Evolutionary conservation across 306 rosid genomes (phyloP).

Genomic region (Ochetophila trinervis): DNA sequence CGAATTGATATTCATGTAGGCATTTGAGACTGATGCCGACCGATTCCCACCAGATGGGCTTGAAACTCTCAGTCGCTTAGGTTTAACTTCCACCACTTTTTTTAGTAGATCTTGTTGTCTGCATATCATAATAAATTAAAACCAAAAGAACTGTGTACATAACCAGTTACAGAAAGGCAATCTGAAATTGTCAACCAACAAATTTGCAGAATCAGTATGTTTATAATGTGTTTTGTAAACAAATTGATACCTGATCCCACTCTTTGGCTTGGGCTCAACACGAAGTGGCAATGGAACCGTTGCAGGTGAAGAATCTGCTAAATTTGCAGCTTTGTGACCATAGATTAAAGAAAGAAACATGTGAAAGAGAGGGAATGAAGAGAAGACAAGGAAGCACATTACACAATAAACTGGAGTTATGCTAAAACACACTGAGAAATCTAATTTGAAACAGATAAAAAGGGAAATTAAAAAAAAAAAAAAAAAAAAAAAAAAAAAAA

Average conservation of each 20-base stretch:
- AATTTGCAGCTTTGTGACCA: constrained; percentile 76
- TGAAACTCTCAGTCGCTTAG: constrained; percentile 65
- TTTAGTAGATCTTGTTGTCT: constrained; percentile 91
- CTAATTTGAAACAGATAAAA: background rate
- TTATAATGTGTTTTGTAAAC: background rate
- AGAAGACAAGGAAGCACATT: no score
- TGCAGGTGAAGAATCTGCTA: constrained; percentile 90
- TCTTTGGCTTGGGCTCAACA: constrained; percentile 92
- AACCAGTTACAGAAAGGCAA: background rate
- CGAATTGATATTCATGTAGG: constrained; percentile 20
- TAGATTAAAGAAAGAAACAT: constrained; percentile 46
- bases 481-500: no score
- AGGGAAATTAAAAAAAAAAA: background rate
- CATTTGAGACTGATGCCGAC: constrained; percentile 22
- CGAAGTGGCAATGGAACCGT: constrained; percentile 75
- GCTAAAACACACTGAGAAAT: background rate
- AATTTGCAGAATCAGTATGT: background rate
- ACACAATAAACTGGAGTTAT: background rate
- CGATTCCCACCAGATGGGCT: constrained; percentile 31
- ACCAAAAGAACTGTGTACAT: background rate
- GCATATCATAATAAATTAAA: constrained; percentile 16
- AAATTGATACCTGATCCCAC: constrained; percentile 76
- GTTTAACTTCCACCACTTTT: constrained; percentile 88
- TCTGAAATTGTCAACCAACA: background rate
- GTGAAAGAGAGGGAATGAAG: background rate